Conservation (phyloP, 2,329 filamentous ascomycete species). For the Sclerotinia minor region DNA sequence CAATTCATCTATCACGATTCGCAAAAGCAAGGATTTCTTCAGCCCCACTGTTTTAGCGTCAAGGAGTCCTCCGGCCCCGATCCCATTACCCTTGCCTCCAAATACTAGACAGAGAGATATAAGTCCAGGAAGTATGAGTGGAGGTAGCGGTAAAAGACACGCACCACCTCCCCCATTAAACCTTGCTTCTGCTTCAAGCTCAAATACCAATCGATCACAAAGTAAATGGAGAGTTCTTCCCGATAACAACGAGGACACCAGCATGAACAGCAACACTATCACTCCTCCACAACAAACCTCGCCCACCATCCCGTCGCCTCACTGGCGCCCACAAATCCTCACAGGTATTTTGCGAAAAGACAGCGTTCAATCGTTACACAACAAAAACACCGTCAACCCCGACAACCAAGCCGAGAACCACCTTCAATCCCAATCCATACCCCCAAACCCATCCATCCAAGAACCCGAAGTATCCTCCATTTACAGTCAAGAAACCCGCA, state of each 20-base stretch:
- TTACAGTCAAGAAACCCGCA: slow-evolving; percentile 5
- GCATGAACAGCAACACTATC: not conserved
- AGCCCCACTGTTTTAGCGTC: slow-evolving; percentile 26
- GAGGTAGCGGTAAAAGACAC: not conserved
- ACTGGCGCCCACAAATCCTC: slow-evolving; percentile 34
- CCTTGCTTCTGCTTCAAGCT: not conserved
- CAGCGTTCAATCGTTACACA: slow-evolving; percentile 13
- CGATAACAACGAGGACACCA: not conserved
- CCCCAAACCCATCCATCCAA: not conserved
- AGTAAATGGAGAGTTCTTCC: slow-evolving; percentile 34
- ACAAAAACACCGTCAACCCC: not conserved
- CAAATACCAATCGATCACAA: not conserved
- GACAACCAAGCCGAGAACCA: not conserved
- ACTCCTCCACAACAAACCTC: not conserved
- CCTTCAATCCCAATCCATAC: not conserved
- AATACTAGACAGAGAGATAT: slow-evolving; percentile 33
- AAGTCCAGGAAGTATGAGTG: not conserved
- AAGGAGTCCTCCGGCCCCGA: slow-evolving; percentile 43
- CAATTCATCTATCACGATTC: slow-evolving; percentile 14
- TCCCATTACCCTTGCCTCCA: slow-evolving; percentile 46
- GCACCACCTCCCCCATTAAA: slow-evolving; percentile 8
- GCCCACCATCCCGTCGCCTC: slow-evolving; percentile 33
- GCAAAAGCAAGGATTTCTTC: slow-evolving; percentile 22
- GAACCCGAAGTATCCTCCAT: slow-evolving; percentile 1
- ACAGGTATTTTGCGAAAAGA: slow-evolving; percentile 14